Evolutionary conservation across 257 asterid genomes (phyloP).

Genomic region (Lantana camara): DNA sequence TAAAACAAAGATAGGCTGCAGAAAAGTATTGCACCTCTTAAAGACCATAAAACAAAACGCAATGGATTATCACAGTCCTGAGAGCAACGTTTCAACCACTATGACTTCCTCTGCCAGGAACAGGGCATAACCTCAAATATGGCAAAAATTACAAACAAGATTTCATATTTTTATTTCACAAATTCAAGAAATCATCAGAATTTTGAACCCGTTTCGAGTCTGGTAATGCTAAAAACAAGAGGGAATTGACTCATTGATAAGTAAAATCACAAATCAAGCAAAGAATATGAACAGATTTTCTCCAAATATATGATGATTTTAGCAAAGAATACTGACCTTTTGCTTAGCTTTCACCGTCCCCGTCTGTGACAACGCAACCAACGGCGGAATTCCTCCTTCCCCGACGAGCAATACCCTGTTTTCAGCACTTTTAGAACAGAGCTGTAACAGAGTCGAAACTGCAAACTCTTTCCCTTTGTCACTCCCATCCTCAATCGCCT

Average conservation of each 20-base stretch:
- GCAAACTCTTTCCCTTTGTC: constrained; percentile 71
- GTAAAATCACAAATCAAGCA: not conserved
- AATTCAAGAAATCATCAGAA: not conserved
- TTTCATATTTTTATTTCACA: too few relatives aligned
- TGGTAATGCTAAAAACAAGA: not conserved
- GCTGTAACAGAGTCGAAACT: constrained; percentile 53
- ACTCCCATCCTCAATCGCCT: constrained; percentile 66
- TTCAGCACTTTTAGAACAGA: constrained; percentile 59
- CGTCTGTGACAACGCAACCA: constrained; percentile 63
- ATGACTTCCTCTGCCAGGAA: not conserved
- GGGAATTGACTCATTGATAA: not conserved
- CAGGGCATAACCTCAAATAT: constrained; percentile 12
- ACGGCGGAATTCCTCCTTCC: constrained; percentile 79
- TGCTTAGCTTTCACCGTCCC: constrained; percentile 75
- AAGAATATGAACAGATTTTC: too few relatives aligned
- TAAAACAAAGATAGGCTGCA: not conserved
- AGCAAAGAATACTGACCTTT: constrained; percentile 44
- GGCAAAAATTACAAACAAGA: too few relatives aligned
- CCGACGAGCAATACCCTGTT: constrained; percentile 62
- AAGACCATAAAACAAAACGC: not conserved
- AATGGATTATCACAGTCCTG: constrained; percentile 16
- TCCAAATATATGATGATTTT: not conserved
- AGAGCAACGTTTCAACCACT: constrained; percentile 20
- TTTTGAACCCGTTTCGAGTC: not conserved
- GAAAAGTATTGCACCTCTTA: constrained; percentile 23